Percentiles rank a stretch among this genome's conserved stretches.
These are phyloP conservation scores for Benincasa hispida DNA, from an alignment of 306 rosid genomes.

Conservation along the genomic window DNA sequence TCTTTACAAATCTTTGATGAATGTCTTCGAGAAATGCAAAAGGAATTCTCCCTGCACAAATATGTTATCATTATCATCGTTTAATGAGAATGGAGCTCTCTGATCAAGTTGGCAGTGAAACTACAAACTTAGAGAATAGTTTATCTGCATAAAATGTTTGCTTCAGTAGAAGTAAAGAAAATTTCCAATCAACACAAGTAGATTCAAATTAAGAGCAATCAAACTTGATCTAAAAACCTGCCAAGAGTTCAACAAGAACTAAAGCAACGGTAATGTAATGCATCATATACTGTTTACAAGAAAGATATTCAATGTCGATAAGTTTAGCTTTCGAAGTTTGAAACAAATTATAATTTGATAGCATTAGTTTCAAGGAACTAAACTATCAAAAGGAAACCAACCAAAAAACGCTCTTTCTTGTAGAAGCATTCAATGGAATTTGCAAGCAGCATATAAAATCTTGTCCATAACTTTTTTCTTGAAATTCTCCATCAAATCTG, in stretches of 20 bases:
- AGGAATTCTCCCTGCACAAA: constrained; percentile 43
- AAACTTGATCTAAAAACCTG: neutral
- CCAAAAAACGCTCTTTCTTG: neutral
- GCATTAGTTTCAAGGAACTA: neutral
- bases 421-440: neutral
- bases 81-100: neutral
- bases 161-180: neutral
- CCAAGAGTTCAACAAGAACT: neutral
- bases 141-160: neutral
- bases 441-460: neutral
- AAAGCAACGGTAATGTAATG: neutral
- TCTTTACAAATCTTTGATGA: constrained; percentile 59
- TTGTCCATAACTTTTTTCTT: neutral
- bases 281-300: neutral
- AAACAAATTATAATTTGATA: neutral
- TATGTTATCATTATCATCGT: neutral
- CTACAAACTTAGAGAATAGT: neutral
- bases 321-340: neutral
- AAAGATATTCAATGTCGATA: neutral
- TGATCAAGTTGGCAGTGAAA: neutral
- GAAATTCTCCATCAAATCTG: neutral
- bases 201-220: neutral
- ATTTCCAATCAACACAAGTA: neutral
- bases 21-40: constrained; percentile 70
- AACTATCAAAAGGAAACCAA: neutral